These are phyloP conservation scores for Fomes fomentarius DNA, from an alignment of 1,284 basidiomycete genomes.

Conservation along the genomic window DNA sequence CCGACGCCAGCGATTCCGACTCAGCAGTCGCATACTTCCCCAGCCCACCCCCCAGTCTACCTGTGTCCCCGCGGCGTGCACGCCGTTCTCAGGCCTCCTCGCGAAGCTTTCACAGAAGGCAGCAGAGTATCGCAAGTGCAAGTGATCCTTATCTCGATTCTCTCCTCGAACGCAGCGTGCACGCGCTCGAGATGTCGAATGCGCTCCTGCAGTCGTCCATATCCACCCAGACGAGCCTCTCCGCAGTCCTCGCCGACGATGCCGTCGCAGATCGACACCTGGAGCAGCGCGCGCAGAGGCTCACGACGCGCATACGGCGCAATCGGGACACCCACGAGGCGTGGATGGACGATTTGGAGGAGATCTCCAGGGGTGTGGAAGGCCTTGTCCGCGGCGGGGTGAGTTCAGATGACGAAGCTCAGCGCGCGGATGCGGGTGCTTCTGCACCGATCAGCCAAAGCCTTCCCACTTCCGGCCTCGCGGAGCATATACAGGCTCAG, in stretches of 20 bases:
- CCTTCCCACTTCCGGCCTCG: constrained; percentile 41
- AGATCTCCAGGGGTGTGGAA: constrained; percentile 65
- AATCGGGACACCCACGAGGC: constrained; percentile 46
- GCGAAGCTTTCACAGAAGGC: constrained; percentile 12
- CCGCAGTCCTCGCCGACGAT: constrained; percentile 46
- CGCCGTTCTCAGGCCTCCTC: constrained; percentile 22
- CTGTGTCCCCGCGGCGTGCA: constrained; percentile 26
- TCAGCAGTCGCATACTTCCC: constrained; percentile 25
- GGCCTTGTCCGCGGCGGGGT: constrained; percentile 45
- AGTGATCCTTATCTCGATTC: constrained; percentile 63
- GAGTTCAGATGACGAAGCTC: constrained; percentile 26
- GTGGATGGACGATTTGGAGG: constrained; percentile 65
- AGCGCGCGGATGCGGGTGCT: constrained; percentile 28
- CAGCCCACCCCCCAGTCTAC: constrained; percentile 25
- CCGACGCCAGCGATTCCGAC: constrained; percentile 39
- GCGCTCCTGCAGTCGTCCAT: constrained; percentile 73
- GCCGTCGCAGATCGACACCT: constrained; percentile 42
- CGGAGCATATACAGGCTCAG: constrained; percentile 24
- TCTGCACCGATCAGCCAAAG: constrained; percentile 55
- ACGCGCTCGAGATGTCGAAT: constrained; percentile 83
- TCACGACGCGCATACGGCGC: constrained; percentile 53
- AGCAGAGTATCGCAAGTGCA: constrained; percentile 20
- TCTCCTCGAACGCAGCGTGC: constrained; percentile 77
- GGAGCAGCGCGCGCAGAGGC: constrained; percentile 48
- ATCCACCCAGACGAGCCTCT: constrained; percentile 65